Percentiles rank a stretch among this genome's conserved stretches.
Conservation (phyloP, 768 basidiomycete species). For the Xerocomus brunneocitrinus region DNA sequence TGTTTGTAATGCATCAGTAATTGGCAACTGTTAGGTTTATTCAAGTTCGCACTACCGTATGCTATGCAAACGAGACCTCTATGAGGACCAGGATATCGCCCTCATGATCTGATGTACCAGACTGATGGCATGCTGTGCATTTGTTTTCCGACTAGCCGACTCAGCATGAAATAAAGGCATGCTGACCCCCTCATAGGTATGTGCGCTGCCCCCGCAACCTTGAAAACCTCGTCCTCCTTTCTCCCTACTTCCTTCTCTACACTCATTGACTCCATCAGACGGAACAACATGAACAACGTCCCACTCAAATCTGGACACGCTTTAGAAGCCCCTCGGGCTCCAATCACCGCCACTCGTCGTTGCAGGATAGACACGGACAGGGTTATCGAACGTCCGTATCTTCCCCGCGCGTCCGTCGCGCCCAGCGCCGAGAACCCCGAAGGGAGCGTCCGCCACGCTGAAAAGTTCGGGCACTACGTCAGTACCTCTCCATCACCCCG, state of each 20-base stretch:
- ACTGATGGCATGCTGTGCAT: background rate
- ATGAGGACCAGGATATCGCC: too few species aligned
- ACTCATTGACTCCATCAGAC: conserved; percentile 16
- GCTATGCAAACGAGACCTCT: too few species aligned
- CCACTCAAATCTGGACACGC: conserved; percentile 18
- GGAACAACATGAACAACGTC: conserved; percentile 16
- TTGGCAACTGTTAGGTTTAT: too few species aligned
- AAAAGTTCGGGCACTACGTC: conserved; percentile 20
- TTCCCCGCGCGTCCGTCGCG: conserved; percentile 26
- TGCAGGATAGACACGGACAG: conserved; percentile 26
- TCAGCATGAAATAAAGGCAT: conserved; percentile 4
- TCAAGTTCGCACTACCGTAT: too few species aligned
- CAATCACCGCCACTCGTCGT: conserved; percentile 17
- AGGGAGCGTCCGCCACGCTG: conserved; percentile 16
- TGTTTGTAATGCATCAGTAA: too few species aligned
- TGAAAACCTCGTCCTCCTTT: conserved; percentile 12
- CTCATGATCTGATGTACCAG: too few species aligned
- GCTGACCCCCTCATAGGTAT: conserved; percentile 7
- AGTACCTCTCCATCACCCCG: conserved; percentile 1
- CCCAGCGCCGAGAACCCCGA: conserved; percentile 23
- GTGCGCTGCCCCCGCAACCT: conserved; percentile 7
- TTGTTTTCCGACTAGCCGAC: conserved; percentile 11
- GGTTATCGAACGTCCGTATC: conserved; percentile 25
- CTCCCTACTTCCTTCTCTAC: conserved; percentile 17
- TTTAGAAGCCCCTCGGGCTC: conserved; percentile 17